These are phyloP conservation scores for Fusarium musae DNA, from an alignment of 2,329 filamentous ascomycete genomes.

Conservation along the genomic window DNA sequence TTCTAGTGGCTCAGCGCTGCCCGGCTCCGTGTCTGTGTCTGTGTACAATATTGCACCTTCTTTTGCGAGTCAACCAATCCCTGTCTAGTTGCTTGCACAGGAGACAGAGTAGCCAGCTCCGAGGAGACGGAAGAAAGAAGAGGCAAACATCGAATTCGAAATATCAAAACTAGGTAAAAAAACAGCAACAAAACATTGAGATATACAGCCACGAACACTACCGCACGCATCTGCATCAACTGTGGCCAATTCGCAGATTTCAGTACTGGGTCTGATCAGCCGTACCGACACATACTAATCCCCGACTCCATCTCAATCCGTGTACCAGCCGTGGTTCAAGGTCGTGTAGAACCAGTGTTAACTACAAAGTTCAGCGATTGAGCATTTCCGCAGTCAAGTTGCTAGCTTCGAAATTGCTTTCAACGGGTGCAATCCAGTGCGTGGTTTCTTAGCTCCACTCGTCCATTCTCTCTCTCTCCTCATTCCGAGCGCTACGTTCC, in stretches of 20 bases:
- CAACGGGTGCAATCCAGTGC: slow-evolving; percentile 50
- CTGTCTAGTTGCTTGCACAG: slow-evolving; percentile 7
- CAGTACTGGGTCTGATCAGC: slow-evolving; percentile 17
- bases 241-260: not conserved
- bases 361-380: slow-evolving; percentile 22
- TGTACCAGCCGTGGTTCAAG: slow-evolving; percentile 37
- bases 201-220: not conserved
- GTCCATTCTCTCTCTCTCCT: slow-evolving; percentile 29
- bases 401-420: slow-evolving; percentile 42
- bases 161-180: not conserved
- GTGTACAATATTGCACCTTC: slow-evolving; percentile 25
- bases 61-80: slow-evolving; percentile 20
- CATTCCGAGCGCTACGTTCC: slow-evolving; percentile 40
- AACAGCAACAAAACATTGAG: slow-evolving; percentile 1
- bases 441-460: slow-evolving; percentile 46
- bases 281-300: slow-evolving; percentile 31
- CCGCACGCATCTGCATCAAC: not conserved
- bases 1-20: slow-evolving; percentile 40
- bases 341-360: slow-evolving; percentile 28
- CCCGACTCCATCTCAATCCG: slow-evolving; percentile 30
- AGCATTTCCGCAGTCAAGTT: slow-evolving; percentile 27
- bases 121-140: not conserved
- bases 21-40: slow-evolving; percentile 38
- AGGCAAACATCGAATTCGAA: not conserved
- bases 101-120: not conserved